Conservation (phyloP, 2,329 filamentous ascomycete genomes). For the Bipolaris gigantea region DNA sequence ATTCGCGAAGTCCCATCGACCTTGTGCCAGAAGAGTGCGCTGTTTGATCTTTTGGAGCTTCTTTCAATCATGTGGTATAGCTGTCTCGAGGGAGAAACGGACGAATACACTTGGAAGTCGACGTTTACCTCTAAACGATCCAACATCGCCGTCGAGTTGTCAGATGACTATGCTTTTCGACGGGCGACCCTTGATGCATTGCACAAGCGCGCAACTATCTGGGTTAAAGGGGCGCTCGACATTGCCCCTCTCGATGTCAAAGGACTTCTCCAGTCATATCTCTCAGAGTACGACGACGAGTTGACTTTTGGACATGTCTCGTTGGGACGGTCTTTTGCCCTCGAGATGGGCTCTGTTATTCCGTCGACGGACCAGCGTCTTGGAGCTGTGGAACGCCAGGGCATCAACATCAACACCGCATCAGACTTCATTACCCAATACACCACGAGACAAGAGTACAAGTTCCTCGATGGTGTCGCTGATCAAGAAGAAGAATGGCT, state of each 20-base stretch:
- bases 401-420: constrained; percentile 80
- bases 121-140: constrained; percentile 76
- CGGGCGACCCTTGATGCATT: constrained; percentile 77
- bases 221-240: constrained; percentile 79
- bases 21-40: constrained; percentile 82
- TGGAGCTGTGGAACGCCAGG: constrained; percentile 73
- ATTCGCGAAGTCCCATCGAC: constrained; percentile 83
- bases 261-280: constrained; percentile 90
- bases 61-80: constrained; percentile 93
- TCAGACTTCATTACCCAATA: constrained; percentile 98
- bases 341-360: constrained; percentile 87
- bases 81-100: constrained; percentile 90
- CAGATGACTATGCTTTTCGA: constrained; percentile 85
- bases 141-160: constrained; percentile 83
- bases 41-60: constrained; percentile 91
- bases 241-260: constrained; percentile 92
- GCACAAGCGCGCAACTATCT: constrained; percentile 73
- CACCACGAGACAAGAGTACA: constrained; percentile 93
- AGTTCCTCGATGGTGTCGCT: constrained; percentile 76
- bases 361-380: constrained; percentile 85
- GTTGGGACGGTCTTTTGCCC: constrained; percentile 87
- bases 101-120: constrained; percentile 86
- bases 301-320: constrained; percentile 89
- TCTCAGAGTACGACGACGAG: constrained; percentile 93
- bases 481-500: constrained; percentile 66